Percentiles rank a stretch among this genome's conserved stretches.
phyloP scores from a whole-genome alignment of 352 stramenopile species.

The Globisporangium mamillatum region DNA sequence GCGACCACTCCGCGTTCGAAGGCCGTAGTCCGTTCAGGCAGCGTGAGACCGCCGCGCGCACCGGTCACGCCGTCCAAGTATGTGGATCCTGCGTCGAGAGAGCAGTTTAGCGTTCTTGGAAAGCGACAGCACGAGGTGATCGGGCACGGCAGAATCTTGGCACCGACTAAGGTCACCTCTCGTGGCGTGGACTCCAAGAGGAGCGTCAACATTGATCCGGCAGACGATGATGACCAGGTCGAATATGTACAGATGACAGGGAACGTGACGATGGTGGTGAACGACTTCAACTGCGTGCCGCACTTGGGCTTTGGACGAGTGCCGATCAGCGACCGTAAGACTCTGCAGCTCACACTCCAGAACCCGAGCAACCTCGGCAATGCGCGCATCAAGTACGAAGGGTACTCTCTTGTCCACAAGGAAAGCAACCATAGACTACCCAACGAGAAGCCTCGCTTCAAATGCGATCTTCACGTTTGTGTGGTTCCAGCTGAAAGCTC shows the following conservation, averaged over 20 bases:
- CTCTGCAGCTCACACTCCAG: constrained; percentile 41
- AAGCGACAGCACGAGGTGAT: constrained; percentile 14
- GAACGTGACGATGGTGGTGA: constrained; percentile 37
- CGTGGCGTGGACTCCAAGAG: neutral
- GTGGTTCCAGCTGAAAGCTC: constrained; percentile 57
- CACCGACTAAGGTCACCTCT: neutral
- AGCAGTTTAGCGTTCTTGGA: constrained; percentile 19
- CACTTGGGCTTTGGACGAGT: constrained; percentile 58
- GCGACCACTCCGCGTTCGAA: constrained; percentile 2
- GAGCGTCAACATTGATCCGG: neutral
- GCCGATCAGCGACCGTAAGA: constrained; percentile 42
- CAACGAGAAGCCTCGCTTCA: constrained; percentile 42
- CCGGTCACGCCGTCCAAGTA: constrained; percentile 11
- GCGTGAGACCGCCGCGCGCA: constrained; percentile 12
- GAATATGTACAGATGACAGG: constrained; percentile 1
- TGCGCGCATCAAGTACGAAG: constrained; percentile 68
- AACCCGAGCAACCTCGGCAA: constrained; percentile 62
- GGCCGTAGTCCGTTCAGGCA: neutral
- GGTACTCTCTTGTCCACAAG: constrained; percentile 37
- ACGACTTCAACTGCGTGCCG: constrained; percentile 35
- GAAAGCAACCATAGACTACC: constrained; percentile 12
- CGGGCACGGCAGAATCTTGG: neutral
- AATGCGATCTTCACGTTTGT: constrained; percentile 70
- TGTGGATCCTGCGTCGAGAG: neutral
- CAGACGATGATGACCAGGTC: neutral